A percentile compares a stretch with the other conserved stretches of the same genome.
phyloP scores from a whole-genome alignment of 116 monocot genomes.

The Posidonia oceanica region DNA sequence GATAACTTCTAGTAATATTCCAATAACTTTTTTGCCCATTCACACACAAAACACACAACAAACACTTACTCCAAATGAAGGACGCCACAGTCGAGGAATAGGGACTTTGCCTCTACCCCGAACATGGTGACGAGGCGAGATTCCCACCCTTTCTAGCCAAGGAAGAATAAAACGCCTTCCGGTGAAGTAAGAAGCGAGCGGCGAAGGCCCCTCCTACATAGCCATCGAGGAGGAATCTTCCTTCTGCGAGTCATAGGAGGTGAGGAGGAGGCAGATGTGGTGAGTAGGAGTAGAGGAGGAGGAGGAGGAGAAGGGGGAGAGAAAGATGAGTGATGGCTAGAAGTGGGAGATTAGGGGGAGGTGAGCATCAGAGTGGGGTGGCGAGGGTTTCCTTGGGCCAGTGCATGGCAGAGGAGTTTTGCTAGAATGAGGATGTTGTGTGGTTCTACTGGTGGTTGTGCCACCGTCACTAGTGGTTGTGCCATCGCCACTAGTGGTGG shows the following conservation, averaged over 20 bases:
- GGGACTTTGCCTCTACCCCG: background rate
- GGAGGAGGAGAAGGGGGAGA: background rate
- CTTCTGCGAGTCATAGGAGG: background rate
- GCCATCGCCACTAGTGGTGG: too few species aligned
- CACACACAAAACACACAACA: background rate
- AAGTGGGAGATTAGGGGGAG: conserved; percentile 6
- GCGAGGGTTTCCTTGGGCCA: background rate
- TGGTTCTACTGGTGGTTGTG: too few species aligned
- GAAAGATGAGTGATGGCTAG: background rate
- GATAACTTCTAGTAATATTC: too few species aligned
- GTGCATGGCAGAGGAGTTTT: too few species aligned
- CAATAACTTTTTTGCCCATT: too few species aligned
- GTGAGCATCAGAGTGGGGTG: conserved; percentile 7
- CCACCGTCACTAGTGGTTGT: too few species aligned
- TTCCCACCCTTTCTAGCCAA: background rate
- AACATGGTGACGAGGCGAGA: too few species aligned
- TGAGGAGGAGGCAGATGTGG: background rate
- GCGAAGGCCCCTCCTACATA: too few species aligned
- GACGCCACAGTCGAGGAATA: conserved; percentile 4
- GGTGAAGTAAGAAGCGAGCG: background rate
- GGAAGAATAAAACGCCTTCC: background rate
- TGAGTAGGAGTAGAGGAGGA: background rate
- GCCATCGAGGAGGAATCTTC: background rate
- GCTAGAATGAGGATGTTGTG: too few species aligned
- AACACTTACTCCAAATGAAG: conserved; percentile 17